These are phyloP conservation scores for Buxus sempervirens DNA, from an alignment of 164 flowering plant genomes.

Conservation along the genomic window DNA sequence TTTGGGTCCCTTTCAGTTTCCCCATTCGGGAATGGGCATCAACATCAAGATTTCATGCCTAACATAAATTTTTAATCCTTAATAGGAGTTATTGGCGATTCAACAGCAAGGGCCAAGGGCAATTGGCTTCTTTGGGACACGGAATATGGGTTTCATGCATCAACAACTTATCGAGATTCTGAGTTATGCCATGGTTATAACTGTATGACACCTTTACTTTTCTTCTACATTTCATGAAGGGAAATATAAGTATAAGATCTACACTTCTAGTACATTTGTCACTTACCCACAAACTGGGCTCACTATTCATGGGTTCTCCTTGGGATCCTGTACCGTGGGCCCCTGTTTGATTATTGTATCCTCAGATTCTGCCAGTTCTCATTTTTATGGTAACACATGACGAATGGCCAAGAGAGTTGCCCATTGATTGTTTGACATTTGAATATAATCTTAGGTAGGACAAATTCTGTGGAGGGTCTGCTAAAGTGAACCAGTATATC, in stretches of 20 bases:
- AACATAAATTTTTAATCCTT: conserved; percentile 5
- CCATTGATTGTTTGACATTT: background rate
- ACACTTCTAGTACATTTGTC: background rate
- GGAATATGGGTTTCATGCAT: conserved; percentile 98
- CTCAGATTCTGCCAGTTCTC: background rate
- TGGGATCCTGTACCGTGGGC: background rate
- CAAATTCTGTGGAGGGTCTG: too few relatives aligned
- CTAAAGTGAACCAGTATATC: too few relatives aligned
- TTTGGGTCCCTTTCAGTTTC: too few relatives aligned
- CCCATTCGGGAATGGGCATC: too few relatives aligned
- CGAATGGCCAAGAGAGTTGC: background rate
- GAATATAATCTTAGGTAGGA: background rate
- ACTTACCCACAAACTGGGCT: background rate
- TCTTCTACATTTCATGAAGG: background rate
- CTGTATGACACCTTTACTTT: conserved; percentile 51
- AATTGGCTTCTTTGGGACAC: conserved; percentile 96
- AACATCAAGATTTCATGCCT: background rate
- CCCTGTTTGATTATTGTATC: background rate
- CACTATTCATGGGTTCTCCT: background rate
- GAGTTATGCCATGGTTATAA: conserved; percentile 97
- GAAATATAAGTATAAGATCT: background rate
- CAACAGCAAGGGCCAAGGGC: conserved; percentile 97
- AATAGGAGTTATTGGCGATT: conserved; percentile 88
- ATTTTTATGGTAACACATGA: background rate
- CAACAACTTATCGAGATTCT: conserved; percentile 97